These are phyloP conservation scores for Neonectria punicea DNA, from an alignment of 2,329 filamentous ascomycete species.

Conservation along the genomic window DNA sequence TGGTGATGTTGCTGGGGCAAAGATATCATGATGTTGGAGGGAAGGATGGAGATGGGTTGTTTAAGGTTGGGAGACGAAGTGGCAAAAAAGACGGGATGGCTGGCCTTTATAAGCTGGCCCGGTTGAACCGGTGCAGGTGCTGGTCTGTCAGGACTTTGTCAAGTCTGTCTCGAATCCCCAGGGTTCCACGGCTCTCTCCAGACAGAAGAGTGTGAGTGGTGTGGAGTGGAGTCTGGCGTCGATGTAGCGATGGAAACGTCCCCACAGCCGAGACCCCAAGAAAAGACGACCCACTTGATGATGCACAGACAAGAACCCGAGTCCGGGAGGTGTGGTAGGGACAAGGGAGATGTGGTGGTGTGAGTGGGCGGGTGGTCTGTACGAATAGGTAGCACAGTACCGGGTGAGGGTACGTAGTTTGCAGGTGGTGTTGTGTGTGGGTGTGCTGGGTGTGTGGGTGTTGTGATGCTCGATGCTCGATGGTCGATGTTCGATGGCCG, in stretches of 20 bases:
- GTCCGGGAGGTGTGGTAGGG: constrained; percentile 12
- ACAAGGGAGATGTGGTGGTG: neutral
- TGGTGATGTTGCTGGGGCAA: constrained; percentile 42
- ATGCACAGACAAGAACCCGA: constrained; percentile 27
- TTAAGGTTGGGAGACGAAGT: constrained; percentile 37
- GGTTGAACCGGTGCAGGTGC: constrained; percentile 13
- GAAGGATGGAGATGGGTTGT: constrained; percentile 28
- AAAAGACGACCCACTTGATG: constrained; percentile 26
- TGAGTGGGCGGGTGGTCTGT: neutral
- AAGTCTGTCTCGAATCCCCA: constrained; percentile 20
- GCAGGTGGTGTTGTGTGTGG: neutral
- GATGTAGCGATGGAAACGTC: constrained; percentile 16
- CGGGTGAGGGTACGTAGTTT: neutral
- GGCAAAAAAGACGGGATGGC: constrained; percentile 40
- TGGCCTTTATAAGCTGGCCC: constrained; percentile 38
- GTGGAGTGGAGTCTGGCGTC: constrained; percentile 11
- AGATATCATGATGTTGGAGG: constrained; percentile 45
- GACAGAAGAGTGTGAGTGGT: constrained; percentile 12
- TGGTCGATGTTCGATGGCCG: neutral
- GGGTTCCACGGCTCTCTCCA: constrained; percentile 1
- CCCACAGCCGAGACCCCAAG: constrained; percentile 26
- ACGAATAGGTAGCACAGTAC: constrained; percentile 8
- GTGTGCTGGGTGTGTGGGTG: constrained; percentile 7
- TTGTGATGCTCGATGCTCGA: constrained; percentile 11
- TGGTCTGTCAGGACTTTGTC: constrained; percentile 23